Conservation (phyloP, 2,329 filamentous ascomycete species). For the Reticulascus tulasneorum region DNA sequence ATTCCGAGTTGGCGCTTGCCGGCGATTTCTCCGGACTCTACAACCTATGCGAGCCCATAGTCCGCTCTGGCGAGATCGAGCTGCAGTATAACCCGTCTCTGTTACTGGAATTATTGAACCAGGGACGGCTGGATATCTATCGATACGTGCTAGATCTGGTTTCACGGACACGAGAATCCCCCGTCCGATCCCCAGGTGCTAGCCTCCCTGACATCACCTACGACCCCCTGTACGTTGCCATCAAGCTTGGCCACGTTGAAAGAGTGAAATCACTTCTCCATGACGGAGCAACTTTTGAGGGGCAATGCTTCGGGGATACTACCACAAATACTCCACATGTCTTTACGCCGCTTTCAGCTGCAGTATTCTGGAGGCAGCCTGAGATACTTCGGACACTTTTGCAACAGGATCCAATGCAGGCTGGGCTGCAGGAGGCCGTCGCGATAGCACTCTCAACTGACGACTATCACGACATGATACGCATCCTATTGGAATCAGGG, state of each 20-base stretch:
- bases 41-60: constrained; percentile 22
- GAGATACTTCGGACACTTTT: constrained; percentile 20
- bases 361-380: constrained; percentile 21
- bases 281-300: constrained; percentile 18
- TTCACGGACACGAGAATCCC: constrained; percentile 18
- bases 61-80: constrained; percentile 21
- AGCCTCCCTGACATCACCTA: constrained; percentile 20
- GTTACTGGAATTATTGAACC: constrained; percentile 21
- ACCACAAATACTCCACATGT: constrained; percentile 2
- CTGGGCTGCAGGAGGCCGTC: constrained; percentile 17
- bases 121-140: constrained; percentile 19
- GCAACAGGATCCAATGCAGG: constrained; percentile 9
- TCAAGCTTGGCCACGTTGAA: constrained; percentile 20
- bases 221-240: constrained; percentile 24
- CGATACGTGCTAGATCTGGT: constrained; percentile 23
- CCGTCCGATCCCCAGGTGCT: too few species aligned
- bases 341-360: constrained; percentile 23
- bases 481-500: constrained; percentile 13
- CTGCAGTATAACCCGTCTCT: constrained; percentile 18
- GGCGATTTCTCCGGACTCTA: constrained; percentile 20
- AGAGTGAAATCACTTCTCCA: constrained; percentile 14
- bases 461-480: constrained; percentile 14
- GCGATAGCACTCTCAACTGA: constrained; percentile 17
- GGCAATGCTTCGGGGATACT: not conserved
- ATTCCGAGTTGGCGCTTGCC: constrained; percentile 18